Conservation (phyloP, 176 grass and related monocot species). For the Oryza coarctata region DNA sequence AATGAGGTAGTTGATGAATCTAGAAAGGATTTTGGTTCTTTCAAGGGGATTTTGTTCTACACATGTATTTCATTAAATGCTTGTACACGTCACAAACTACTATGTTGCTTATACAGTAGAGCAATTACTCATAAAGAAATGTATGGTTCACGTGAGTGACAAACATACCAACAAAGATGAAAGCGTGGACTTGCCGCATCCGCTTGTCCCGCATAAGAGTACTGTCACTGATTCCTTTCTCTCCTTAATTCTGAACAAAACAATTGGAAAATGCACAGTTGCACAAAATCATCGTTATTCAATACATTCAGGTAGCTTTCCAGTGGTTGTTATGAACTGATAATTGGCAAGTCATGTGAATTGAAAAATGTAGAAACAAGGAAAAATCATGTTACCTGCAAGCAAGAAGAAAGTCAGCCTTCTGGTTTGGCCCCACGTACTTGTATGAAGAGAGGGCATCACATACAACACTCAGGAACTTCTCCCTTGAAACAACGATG, state of each 20-base stretch:
- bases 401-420: constrained; percentile 88
- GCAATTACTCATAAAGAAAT: constrained; percentile 11
- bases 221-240: constrained; percentile 92
- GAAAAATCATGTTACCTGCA: constrained; percentile 64
- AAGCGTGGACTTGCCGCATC: constrained; percentile 94
- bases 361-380: neutral
- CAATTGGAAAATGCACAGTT: constrained; percentile 10
- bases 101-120: neutral
- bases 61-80: neutral
- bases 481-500: constrained; percentile 61
- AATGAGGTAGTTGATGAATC: constrained; percentile 5
- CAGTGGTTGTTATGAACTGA: constrained; percentile 2
- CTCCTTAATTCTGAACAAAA: constrained; percentile 76
- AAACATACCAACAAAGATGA: constrained; percentile 87
- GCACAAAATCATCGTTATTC: neutral
- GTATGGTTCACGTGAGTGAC: neutral
- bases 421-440: constrained; percentile 88
- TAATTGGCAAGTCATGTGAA: neutral
- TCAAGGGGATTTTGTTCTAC: neutral
- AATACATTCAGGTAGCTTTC: constrained; percentile 26
- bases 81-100: neutral
- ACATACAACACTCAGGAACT: constrained; percentile 69
- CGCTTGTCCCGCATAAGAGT: constrained; percentile 93
- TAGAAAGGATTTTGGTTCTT: neutral
- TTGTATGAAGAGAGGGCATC: constrained; percentile 78